Evolutionary conservation across 352 stramenopile genomes (phyloP).

Genomic region (Pythium sukuiense): DNA sequence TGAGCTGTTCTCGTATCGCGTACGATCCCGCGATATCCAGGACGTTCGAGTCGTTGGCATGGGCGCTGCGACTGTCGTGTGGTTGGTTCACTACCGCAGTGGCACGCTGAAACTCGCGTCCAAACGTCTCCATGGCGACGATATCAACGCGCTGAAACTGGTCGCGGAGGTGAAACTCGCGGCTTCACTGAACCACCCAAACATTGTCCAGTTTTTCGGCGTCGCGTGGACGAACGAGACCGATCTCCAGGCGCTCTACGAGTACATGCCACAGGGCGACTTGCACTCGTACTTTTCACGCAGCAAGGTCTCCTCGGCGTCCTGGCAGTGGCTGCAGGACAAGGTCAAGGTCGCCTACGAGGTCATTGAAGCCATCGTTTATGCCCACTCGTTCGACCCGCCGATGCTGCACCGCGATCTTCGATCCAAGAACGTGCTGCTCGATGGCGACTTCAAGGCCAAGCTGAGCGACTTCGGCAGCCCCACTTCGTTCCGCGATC

Average conservation of each 20-base stretch:
- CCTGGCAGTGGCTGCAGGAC: neutral
- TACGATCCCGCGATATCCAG: neutral
- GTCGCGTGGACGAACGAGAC: constrained; percentile 27
- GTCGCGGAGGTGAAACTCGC: constrained; percentile 9
- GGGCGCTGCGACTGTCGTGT: neutral
- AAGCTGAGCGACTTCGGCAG: constrained; percentile 3
- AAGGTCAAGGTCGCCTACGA: neutral
- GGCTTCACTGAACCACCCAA: constrained; percentile 4
- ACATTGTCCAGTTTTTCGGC: constrained; percentile 22
- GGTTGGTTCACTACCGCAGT: neutral
- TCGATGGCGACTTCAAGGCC: neutral
- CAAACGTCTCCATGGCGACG: neutral
- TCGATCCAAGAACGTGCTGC: neutral
- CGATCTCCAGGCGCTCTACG: constrained; percentile 15
- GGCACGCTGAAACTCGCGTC: neutral
- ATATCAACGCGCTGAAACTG: neutral
- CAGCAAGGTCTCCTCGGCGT: neutral
- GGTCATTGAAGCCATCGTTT: neutral
- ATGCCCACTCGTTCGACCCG: constrained; percentile 2
- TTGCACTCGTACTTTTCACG: constrained; percentile 7
- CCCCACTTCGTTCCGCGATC: neutral
- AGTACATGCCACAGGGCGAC: constrained; percentile 28
- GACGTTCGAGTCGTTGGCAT: neutral
- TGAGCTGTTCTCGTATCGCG: neutral
- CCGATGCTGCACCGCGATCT: constrained; percentile 3